Base-by-base conservation (phyloP, 495 filamentous ascomycete species). In the Penicillium crystallinum region DNA sequence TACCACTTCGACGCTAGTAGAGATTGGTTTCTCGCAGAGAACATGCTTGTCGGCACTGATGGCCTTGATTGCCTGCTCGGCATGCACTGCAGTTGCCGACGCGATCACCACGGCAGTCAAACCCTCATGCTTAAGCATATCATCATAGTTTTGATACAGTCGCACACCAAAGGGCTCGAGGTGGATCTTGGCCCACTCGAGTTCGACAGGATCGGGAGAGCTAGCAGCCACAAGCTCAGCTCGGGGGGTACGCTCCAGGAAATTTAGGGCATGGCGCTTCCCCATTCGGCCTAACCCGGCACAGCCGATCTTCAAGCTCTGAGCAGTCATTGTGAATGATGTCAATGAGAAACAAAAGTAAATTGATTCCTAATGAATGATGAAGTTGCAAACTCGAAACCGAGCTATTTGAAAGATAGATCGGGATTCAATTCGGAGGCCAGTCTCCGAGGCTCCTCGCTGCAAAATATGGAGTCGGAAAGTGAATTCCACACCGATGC, bases 201-300 rank as follows among this genome's bases (percentile, higher is more conserved):
- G 58, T 54, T 82, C 80, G 4, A 52, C 58, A 30, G 69, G 70
- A 30, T 79, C 77, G 0, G 78, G 76, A 1, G 73, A 73, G 49
- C 69, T 76, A 37, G 70, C 77, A 31, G 79, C 79, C 4, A 81
- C 78, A 9, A 83, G 64, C 34, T 81, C 61, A 14, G 77, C 76
- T 15, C 75, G 76, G 15, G 78, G 77, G 31, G 72, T 76, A 35
- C 73, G 71, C 43, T 80, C 57, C 3, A 80, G 63, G 59, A 81
- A 76, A 58, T 80, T 77, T 7, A 77, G 59, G 33, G 78, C 79
- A 59, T 81, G 79, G 44, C 78, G 71, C 56, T 79, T 78, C 54
- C 79, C 79, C 79, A 81, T 81, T 42, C 79, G 77, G 46, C 79
- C 79, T 40, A 82, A 74, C 53, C 79, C 79, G 35, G 75, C 76